These are phyloP conservation scores for Pythium vanterpoolii DNA, from an alignment of 352 stramenopile species.

Conservation along the genomic window DNA sequence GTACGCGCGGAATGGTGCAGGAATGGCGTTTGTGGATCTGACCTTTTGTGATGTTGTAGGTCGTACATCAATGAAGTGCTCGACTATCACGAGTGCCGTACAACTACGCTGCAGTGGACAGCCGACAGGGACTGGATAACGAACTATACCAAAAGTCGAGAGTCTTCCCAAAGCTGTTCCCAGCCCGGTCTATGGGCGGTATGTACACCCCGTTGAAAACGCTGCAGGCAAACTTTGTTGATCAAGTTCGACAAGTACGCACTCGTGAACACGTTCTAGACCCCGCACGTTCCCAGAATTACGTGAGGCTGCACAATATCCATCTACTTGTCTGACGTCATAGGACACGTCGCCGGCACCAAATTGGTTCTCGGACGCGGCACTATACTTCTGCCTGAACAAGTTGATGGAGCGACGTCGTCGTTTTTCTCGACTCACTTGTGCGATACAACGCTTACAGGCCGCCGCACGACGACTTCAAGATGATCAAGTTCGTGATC, in stretches of 20 bases:
- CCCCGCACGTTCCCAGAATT: neutral
- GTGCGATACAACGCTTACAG: neutral
- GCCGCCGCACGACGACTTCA: neutral
- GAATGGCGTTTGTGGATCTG: too few species aligned
- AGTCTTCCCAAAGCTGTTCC: too few species aligned
- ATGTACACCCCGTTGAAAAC: too few species aligned
- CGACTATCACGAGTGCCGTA: too few species aligned
- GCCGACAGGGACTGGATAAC: too few species aligned
- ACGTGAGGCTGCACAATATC: neutral
- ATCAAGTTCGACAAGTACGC: neutral
- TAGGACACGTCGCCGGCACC: neutral
- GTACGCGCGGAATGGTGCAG: too few species aligned
- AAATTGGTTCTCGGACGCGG: neutral
- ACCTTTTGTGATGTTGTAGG: too few species aligned
- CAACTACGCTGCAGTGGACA: too few species aligned
- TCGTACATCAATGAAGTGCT: too few species aligned
- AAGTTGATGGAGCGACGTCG: neutral
- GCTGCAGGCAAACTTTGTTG: too few species aligned
- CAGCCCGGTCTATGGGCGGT: too few species aligned
- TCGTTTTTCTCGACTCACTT: neutral
- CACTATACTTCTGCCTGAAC: neutral
- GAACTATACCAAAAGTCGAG: too few species aligned
- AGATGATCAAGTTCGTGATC: neutral
- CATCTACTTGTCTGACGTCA: neutral
- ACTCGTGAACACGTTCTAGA: neutral